A percentile compares a stretch with the other conserved stretches of the same genome.
Conservation (phyloP, 495 filamentous ascomycete genomes). For the Chaetomium fimeti region DNA sequence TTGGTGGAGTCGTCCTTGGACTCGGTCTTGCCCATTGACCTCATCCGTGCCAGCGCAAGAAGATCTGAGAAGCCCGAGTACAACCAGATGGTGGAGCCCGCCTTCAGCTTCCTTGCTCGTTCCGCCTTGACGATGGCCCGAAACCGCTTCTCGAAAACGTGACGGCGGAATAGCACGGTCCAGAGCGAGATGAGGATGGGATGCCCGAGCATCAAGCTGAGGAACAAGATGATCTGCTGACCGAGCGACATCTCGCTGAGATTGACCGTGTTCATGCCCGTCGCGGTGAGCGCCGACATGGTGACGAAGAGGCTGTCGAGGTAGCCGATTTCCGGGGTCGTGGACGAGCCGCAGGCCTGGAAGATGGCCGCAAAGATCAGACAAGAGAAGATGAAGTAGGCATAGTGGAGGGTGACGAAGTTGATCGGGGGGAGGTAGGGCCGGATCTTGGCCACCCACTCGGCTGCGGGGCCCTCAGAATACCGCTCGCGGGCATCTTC, state of each 20-base stretch:
- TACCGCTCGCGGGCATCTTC: slow-evolving; percentile 5
- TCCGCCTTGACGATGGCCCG: slow-evolving; percentile 55
- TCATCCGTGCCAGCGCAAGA: slow-evolving; percentile 15
- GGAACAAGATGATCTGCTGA: slow-evolving; percentile 74
- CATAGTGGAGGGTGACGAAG: slow-evolving; percentile 71
- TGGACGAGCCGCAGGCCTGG: slow-evolving; percentile 55
- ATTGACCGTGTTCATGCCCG: slow-evolving; percentile 69
- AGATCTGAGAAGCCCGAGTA: slow-evolving; percentile 14
- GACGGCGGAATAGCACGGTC: slow-evolving; percentile 63
- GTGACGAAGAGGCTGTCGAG: slow-evolving; percentile 73
- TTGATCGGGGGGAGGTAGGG: slow-evolving; percentile 58
- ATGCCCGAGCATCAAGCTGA: slow-evolving; percentile 71
- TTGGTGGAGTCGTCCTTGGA: not conserved
- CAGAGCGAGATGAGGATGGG: slow-evolving; percentile 63
- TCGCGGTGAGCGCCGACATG: slow-evolving; percentile 78
- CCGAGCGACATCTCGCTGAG: slow-evolving; percentile 69
- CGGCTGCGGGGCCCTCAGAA: slow-evolving; percentile 6
- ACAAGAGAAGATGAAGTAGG: slow-evolving; percentile 69
- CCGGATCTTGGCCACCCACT: slow-evolving; percentile 13
- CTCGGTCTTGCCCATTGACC: slow-evolving; percentile 16
- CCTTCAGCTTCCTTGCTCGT: slow-evolving; percentile 32
- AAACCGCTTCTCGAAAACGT: slow-evolving; percentile 70
- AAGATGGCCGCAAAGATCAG: slow-evolving; percentile 70
- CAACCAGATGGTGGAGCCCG: not conserved
- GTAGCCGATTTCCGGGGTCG: slow-evolving; percentile 65